Evolutionary conservation across 495 filamentous ascomycete genomes (phyloP), one percentile per base, ranked within the genome.

Genomic region (Neurospora sp.): DNA sequence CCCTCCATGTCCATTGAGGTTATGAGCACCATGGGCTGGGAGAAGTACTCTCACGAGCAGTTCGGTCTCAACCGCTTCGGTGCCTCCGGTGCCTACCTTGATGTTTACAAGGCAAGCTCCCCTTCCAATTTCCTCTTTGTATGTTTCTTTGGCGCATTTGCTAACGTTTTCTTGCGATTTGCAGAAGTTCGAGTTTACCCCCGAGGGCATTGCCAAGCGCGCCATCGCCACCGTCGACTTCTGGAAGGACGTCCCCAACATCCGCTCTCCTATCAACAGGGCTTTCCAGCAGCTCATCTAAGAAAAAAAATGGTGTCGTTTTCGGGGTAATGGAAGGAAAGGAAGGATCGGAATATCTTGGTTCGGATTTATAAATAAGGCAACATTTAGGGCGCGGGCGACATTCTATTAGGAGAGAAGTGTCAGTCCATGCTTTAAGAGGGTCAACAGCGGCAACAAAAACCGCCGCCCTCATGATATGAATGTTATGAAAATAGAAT

Each of bases 1-100:
- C 96, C 96, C 74, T 89, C 93, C 69, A 82, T 99, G 84, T 96
- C 92, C 69, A 91, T 99, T 75, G 96, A 99, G 87, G 94, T 91
- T 79, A 92, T 94, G 92, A 91, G 89, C 80, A 98, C 96, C 76
- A 83, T 87, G 86, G 95, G 95, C 74, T 99, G 96, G 96, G 95
- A 98, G 89, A 91, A 93, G 82, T 99, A 98, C 85, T 91, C 94
- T 72, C 94, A 99, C 83, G 96, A 99, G 89, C 96, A 99, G 85
- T 99, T 99, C 80, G 96, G 96, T 80, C 89, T 99, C 45, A 98
- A 99, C 91, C 89, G 96, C 79, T 99, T 99, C 83, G 96, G 96
- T 89, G 94, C 94, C 76, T 94, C 91, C 70, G 96, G 94, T 76
- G 90, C 96, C 74, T 99, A 98, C 87, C 96, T 97, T 90, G 89